Evolutionary conservation across 257 asterid species (phyloP), one percentile per base, ranked within the genome.

Genomic region (Capsicum baccatum): DNA sequence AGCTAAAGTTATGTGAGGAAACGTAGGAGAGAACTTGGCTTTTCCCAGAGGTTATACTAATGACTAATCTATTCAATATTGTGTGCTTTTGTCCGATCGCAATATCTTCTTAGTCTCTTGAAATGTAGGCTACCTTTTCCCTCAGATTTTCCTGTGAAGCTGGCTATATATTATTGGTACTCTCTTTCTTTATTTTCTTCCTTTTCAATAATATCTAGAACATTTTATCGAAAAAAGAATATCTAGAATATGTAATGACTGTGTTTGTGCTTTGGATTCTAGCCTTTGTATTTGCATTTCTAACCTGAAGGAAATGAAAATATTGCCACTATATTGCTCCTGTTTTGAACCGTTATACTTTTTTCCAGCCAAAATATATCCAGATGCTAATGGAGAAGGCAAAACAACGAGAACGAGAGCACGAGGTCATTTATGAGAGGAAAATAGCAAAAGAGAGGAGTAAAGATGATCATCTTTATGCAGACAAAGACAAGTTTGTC

Each of bases 381-480:
- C 89, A 89, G 85, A 83, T 81, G 56, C 88, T 93, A 47, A 91
- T 92, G 42, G 92, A 93, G 13, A 96, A 94, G 92, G 92, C 97
- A 67, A 96, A 93, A 85, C 89, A 86, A 87, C 92, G 98, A 82
- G 99, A 96, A 88, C 89, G 92, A 85, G 98, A 96, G 86, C 98
- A 91, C 4, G 98, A 96, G 87, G 57, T 96, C 66, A 79, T 90
- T 69, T 96, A 93, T 67, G 99, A 96, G 94, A 96, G 93, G 86
- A 94, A 96, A 89, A 91, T 96, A 85, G 97, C 97, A n/a, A 96
- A 96, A 88, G 98, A 96, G 86, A 94, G 98, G 90, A 92, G 90
- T 83, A 86, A 91, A 87, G 98, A 95, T 37, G 96, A 94, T 76
- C 97, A 95, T 78, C 91, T 95, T 33, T 93, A 79, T 87, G 92